Base-by-base conservation (phyloP, 1,284 basidiomycete genomes). In the Phellinidium pouzarii region DNA sequence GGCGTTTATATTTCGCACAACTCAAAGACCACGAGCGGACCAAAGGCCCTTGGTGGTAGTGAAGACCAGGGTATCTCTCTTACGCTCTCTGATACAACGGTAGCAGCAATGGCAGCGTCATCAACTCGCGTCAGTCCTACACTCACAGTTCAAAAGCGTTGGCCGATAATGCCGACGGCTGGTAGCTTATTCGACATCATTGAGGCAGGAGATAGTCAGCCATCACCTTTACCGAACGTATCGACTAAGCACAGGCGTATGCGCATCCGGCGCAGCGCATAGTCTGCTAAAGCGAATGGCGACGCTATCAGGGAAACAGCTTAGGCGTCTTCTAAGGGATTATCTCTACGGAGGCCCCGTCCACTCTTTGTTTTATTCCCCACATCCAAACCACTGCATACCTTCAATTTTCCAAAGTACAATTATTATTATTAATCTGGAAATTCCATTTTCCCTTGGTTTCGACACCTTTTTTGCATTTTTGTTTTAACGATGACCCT, bases 11-110 rank as follows among this genome's bases (percentile, higher is more conserved):
- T 79, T 26, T 73, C 79, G 5, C 78, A 81, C 59, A 66, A 63
- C 55, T 60, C 66, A 3, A 61, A 75, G 2, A 61, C 67, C 29
- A 71, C 81, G 59, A 68, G 72, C 37, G 67, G 65, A 3, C 87
- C 87, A 2, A 79, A 68, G 7, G 78, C 78, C 3, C 65, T 90
- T 47, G 87, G 86, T 31, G 87, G 87, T 12, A 76, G 74, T 50
- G 83, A 77, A n/a, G 68, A 76, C 51, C 74, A 85, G 59, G 59
- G 64, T 27, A 27, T 36, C 29, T 22, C 54, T 25, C 26, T 52
- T 6, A 31, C 54, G 58, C 65, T 66, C 4, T 51, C 55, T 4
- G 45, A 61, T 7, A 54, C 61, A 1, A 57, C 47, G 20, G 43
- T 22, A 8, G 48, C 41, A 8, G 19, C 6, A 31, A 46, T 14